Evolutionary conservation across 352 stramenopile species (phyloP), one percentile per base, ranked within the genome.

Genomic region (Pilasporangium apinafurcum): DNA sequence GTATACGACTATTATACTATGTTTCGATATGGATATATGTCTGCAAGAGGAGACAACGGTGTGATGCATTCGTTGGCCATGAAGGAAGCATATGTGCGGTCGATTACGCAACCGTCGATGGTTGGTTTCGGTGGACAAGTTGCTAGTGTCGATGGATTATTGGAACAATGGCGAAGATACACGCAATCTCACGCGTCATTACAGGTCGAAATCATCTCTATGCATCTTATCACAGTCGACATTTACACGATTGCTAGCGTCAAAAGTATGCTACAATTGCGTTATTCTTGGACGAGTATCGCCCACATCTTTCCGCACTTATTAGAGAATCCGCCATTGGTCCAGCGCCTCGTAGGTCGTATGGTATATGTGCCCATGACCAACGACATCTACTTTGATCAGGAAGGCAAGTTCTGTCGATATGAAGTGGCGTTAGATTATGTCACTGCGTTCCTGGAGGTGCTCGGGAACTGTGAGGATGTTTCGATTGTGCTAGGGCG

Each of bases 91-190:
- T n/a, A n/a, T n/a, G n/a, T n/a, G n/a, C n/a, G n/a, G n/a, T n/a
- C n/a, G n/a, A n/a, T n/a, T n/a, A n/a, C n/a, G n/a, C n/a, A n/a
- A n/a, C n/a, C n/a, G n/a, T n/a, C n/a, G n/a, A n/a, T n/a, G n/a
- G n/a, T n/a, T n/a, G n/a, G n/a, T n/a, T n/a, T n/a, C n/a, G n/a
- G n/a, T 31, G 51, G 59, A 20, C 44, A 44, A 2, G 36, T 40
- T 2, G 33, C 14, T 9, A 61, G 67, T 34, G 46, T 51, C 13
- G n/a, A 50, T 12, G 35, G 34, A 24, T 39, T 79, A 37, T 34
- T 71, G 26, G 63, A 71, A 9, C 63, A 79, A 29, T 79, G 67
- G 67, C 62, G 57, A 38, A 52, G 49, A n/a, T 79, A 80, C 26
- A 62, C 63, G 36, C 59, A 47, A 22, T 72, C 62, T 44, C 60